Evolutionary conservation across 2,329 filamentous ascomycete species (phyloP), one percentile per base, ranked within the genome.

Genomic region (Trichophyton equinum): DNA sequence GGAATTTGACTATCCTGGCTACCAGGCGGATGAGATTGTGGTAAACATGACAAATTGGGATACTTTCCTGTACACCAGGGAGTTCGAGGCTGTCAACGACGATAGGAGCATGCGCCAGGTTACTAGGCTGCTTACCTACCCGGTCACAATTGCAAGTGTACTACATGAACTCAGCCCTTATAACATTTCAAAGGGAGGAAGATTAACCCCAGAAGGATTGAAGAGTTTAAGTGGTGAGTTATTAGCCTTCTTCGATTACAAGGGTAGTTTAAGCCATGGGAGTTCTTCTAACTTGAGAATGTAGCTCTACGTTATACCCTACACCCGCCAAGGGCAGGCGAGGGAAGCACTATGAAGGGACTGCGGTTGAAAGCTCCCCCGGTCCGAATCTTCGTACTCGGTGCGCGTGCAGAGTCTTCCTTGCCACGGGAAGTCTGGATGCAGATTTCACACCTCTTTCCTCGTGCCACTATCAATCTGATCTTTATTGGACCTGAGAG

Each of bases 31-130:
- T 65, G 92, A 96, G 72, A 89, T 91, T 38, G 81, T 94, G 66
- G 84, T 96, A 66, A 99, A 99, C 75, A 91, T 99, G 88, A 95
- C 88, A 49, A 99, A 95, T 73, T 99, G 94, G 94, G 94, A 99
- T 74, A 97, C 94, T 0, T 89, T 95, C 68, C 79, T 99, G 70
- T 99, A 96, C 72, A 95, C 91, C 2, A 82, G 94, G 69, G 87
- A 95, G 68, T 97, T 94, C 69, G 83, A 87, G 66, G 95, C 95
- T 4, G 85, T 99, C 70, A 91, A 99, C 72, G 85, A 91, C 64
- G 91, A 96, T 71, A 83, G 92, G 62, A 87, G 85, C 69, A 88
- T 99, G 85, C 82, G 94, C 63, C 95, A 99, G 74, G 91, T 91
- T 27, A 99, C 94, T 1, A 84, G 91, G 65, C 81, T 99, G 66